These are phyloP conservation scores for Drechmeria coniospora DNA, from an alignment of 2,329 filamentous ascomycete genomes.

Conservation along the genomic window DNA sequence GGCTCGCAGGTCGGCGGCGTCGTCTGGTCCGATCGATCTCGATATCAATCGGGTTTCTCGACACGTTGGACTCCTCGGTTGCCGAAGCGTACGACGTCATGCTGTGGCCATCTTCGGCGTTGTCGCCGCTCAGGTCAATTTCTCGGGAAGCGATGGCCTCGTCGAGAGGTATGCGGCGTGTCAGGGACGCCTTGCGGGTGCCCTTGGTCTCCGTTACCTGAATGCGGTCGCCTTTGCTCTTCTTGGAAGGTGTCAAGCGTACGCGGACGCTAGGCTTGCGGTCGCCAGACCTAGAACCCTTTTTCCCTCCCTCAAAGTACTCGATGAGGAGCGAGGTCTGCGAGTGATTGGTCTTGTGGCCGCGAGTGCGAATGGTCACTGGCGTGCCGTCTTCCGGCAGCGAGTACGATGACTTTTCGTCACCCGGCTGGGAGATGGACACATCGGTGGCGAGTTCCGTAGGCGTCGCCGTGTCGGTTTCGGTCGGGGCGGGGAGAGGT, in stretches of 20 bases:
- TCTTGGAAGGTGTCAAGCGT: slow-evolving; percentile 65
- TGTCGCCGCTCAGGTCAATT: slow-evolving; percentile 27
- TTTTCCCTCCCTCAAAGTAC: slow-evolving; percentile 76
- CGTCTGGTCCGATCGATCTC: slow-evolving; percentile 56
- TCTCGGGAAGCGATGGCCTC: slow-evolving; percentile 23
- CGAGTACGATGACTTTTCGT: slow-evolving; percentile 61
- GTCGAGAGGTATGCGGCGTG: slow-evolving; percentile 37
- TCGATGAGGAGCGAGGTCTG: slow-evolving; percentile 89
- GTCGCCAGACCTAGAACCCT: slow-evolving; percentile 37
- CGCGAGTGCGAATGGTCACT: slow-evolving; percentile 74
- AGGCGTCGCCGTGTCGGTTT: slow-evolving; percentile 49
- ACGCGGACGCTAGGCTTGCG: slow-evolving; percentile 70
- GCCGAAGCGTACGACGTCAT: slow-evolving; percentile 62
- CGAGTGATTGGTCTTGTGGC: slow-evolving; percentile 45
- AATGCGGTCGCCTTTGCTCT: slow-evolving; percentile 56
- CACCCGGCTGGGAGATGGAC: slow-evolving; percentile 50
- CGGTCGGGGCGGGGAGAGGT: slow-evolving; percentile 66
- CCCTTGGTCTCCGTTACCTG: slow-evolving; percentile 73
- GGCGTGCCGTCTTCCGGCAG: slow-evolving; percentile 79
- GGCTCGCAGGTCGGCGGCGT: slow-evolving; percentile 52
- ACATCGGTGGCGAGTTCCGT: slow-evolving; percentile 49
- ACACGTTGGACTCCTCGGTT: slow-evolving; percentile 65
- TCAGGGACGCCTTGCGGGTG: slow-evolving; percentile 49
- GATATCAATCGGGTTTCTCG: slow-evolving; percentile 68
- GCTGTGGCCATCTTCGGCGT: slow-evolving; percentile 48